These are phyloP conservation scores for Strobilomyces echinocephalus DNA, from an alignment of 768 basidiomycete genomes.

Conservation along the genomic window DNA sequence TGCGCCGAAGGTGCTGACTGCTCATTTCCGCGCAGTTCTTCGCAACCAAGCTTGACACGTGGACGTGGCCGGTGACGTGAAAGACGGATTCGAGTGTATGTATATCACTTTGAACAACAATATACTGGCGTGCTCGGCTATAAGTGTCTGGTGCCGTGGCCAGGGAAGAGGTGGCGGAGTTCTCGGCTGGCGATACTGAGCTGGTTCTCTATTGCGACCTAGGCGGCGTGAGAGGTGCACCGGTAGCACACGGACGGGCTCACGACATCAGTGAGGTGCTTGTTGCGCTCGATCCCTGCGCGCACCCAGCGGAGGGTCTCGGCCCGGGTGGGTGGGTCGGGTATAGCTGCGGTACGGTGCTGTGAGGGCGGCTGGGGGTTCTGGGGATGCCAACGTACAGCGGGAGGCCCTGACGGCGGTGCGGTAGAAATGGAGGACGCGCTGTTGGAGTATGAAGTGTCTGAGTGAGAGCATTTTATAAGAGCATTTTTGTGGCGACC, in stretches of 20 bases:
- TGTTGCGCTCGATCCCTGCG: conserved; percentile 62
- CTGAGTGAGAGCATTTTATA: conserved; percentile 46
- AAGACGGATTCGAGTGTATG: neutral
- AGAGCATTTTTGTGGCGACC: conserved; percentile 10
- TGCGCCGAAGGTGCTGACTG: conserved; percentile 18
- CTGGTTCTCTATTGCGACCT: conserved; percentile 61
- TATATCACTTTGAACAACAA: conserved; percentile 4
- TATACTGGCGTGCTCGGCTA: neutral
- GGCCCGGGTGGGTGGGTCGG: conserved; percentile 51
- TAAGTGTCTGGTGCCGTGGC: conserved; percentile 14
- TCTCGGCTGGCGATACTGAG: conserved; percentile 55
- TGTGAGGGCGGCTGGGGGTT: neutral
- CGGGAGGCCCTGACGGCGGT: conserved; percentile 63
- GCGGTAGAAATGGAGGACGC: conserved; percentile 60
- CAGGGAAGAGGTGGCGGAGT: conserved; percentile 50
- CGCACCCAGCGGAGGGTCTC: conserved; percentile 76
- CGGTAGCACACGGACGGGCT: neutral
- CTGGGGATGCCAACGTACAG: conserved; percentile 37
- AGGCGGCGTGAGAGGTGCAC: conserved; percentile 12
- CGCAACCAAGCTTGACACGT: conserved; percentile 60
- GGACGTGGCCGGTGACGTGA: neutral
- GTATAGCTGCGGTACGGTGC: conserved; percentile 45
- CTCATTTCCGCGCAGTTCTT: conserved; percentile 52
- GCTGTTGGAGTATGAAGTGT: conserved; percentile 69
- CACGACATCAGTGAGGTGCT: conserved; percentile 54